Percentiles rank a stretch among this genome's conserved stretches.
phyloP scores from a whole-genome alignment of 352 stramenopile genomes.

The Globisporangium acanthophoron region DNA sequence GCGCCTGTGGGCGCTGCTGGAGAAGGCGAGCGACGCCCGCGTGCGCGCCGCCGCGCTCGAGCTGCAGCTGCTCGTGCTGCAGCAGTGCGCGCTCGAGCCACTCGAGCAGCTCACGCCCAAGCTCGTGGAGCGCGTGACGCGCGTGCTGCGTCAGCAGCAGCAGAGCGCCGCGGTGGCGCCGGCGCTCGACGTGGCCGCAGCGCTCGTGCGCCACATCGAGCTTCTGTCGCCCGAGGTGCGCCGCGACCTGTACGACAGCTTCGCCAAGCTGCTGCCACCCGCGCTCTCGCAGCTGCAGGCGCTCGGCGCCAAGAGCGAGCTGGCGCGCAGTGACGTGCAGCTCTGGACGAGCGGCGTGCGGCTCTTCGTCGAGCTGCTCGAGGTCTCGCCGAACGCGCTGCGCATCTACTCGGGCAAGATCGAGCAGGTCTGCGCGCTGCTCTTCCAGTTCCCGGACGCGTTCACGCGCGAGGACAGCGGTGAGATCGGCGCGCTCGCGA shows the following conservation, averaged over 20 bases:
- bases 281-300: slow-evolving; percentile 36
- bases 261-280: slow-evolving; percentile 56
- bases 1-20: slow-evolving; percentile 54
- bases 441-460: slow-evolving; percentile 24
- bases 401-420: slow-evolving; percentile 59
- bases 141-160: slow-evolving; percentile 65
- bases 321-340: slow-evolving; percentile 17
- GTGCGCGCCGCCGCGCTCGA: slow-evolving; percentile 51
- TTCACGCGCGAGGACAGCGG: slow-evolving; percentile 12
- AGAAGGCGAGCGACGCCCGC: slow-evolving; percentile 22
- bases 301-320: slow-evolving; percentile 21
- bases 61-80: slow-evolving; percentile 46
- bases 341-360: slow-evolving; percentile 30
- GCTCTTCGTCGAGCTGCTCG: slow-evolving; percentile 42
- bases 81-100: slow-evolving; percentile 52
- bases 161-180: slow-evolving; percentile 21
- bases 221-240: slow-evolving; percentile 48
- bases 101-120: slow-evolving; percentile 49
- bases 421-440: slow-evolving; percentile 37
- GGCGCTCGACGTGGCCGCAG: slow-evolving; percentile 39
- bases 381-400: slow-evolving; percentile 47
- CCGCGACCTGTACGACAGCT: slow-evolving; percentile 51
- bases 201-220: slow-evolving; percentile 45
- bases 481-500: slow-evolving; percentile 11
- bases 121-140: slow-evolving; percentile 61